These are phyloP conservation scores for Claviceps africana DNA, from an alignment of 2,329 filamentous ascomycete species.

Conservation along the genomic window DNA sequence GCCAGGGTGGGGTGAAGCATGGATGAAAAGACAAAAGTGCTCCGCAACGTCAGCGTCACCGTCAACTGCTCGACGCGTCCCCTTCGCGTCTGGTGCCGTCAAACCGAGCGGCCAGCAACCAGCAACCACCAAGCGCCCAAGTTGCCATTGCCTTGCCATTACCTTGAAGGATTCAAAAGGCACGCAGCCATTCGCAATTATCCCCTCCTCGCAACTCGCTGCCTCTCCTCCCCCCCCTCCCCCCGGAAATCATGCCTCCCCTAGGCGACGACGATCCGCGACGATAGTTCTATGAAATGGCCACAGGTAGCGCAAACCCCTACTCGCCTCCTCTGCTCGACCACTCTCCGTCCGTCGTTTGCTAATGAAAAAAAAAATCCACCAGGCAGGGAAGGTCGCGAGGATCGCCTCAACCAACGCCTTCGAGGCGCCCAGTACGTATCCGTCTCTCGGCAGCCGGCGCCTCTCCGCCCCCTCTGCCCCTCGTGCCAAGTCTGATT, in stretches of 20 bases:
- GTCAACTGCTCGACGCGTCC: constrained; percentile 3
- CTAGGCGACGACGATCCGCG: background rate
- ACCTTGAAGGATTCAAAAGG: background rate
- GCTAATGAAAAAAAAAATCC: background rate
- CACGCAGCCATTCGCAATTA: background rate
- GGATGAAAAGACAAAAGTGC: no score
- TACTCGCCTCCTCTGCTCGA: background rate
- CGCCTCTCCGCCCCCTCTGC: no score
- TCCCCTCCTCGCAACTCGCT: no score
- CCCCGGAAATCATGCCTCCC: background rate
- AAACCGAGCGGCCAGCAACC: background rate
- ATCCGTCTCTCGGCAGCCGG: background rate
- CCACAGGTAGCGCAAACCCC: background rate
- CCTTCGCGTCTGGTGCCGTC: background rate
- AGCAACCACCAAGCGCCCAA: background rate
- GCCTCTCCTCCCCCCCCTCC: no score
- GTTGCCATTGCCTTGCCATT: background rate
- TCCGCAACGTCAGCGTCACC: background rate
- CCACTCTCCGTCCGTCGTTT: background rate
- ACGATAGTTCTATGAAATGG: background rate
- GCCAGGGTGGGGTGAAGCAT: no score
- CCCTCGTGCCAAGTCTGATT: constrained; percentile 4
- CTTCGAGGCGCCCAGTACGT: constrained; percentile 50
- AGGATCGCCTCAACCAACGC: constrained; percentile 49
- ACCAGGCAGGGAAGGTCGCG: constrained; percentile 33